Evolutionary conservation across 1,284 basidiomycete genomes (phyloP).

Genomic region (Marasmius sp.): DNA sequence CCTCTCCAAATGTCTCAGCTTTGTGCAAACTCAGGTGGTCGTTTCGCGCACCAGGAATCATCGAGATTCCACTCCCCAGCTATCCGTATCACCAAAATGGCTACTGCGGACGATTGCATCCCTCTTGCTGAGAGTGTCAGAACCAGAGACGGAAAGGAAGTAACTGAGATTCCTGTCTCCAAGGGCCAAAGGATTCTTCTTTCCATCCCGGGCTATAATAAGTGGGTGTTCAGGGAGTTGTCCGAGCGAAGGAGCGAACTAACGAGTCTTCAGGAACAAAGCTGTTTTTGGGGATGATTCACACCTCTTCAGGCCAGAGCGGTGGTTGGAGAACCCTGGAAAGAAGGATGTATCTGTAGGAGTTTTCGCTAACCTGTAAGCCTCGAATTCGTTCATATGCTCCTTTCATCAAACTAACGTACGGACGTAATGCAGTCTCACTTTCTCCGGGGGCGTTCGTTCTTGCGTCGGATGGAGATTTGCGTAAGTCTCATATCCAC

Average conservation of each 20-base stretch:
- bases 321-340: conserved; percentile 22
- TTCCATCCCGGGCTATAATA: conserved; percentile 28
- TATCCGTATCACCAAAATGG: conserved; percentile 25
- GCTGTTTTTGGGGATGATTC: conserved; percentile 33
- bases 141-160: conserved; percentile 27
- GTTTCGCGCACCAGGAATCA: conserved; percentile 27
- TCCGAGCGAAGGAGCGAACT: background rate
- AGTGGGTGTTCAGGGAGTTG: conserved; percentile 19
- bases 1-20: background rate
- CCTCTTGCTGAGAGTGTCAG: conserved; percentile 35
- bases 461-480: conserved; percentile 32
- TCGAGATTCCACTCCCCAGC: conserved; percentile 37
- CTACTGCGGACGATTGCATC: conserved; percentile 36
- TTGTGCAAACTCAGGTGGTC: too few relatives aligned
- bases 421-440: conserved; percentile 13
- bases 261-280: conserved; percentile 17
- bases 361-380: conserved; percentile 32
- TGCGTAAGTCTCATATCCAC: background rate
- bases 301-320: conserved; percentile 28
- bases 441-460: conserved; percentile 26
- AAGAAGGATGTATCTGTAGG: conserved; percentile 24
- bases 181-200: conserved; percentile 35
- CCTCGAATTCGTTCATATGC: background rate
- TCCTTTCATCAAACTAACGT: background rate
- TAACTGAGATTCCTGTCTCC: conserved; percentile 33